These are phyloP conservation scores for Russula virescens DNA, from an alignment of 768 basidiomycete species.

Conservation along the genomic window DNA sequence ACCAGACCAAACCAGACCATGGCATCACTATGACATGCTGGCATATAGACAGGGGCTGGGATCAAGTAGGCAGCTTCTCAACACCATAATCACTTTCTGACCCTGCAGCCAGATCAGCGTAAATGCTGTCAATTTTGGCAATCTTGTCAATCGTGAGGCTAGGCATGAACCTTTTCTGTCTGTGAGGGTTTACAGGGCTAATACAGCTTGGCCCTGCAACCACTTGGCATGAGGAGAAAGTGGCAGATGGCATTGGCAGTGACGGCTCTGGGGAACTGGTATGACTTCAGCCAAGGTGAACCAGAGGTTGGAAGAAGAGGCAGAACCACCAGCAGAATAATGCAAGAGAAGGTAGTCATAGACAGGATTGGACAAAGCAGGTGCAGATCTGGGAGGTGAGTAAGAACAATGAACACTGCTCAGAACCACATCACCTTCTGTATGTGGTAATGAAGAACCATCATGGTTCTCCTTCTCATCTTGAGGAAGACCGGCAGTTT, in stretches of 20 bases:
- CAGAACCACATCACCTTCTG: neutral
- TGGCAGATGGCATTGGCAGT: constrained; percentile 13
- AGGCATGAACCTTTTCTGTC: constrained; percentile 21
- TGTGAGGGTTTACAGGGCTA: constrained; percentile 22
- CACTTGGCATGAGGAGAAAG: constrained; percentile 15
- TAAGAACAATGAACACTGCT: constrained; percentile 14
- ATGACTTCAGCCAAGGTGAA: constrained; percentile 22
- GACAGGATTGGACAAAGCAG: constrained; percentile 1
- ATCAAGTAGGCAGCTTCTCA: constrained; percentile 10
- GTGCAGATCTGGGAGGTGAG: constrained; percentile 20
- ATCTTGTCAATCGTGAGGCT: constrained; percentile 43
- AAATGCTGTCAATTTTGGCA: constrained; percentile 37
- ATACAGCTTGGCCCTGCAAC: constrained; percentile 20
- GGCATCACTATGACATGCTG: constrained; percentile 28
- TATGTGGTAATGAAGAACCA: neutral
- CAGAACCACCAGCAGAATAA: constrained; percentile 5
- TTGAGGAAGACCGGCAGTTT: constrained; percentile 3
- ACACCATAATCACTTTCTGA: constrained; percentile 41
- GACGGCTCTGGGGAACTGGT: constrained; percentile 23
- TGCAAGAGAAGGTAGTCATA: constrained; percentile 11
- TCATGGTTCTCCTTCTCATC: constrained; percentile 26
- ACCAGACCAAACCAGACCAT: no score
- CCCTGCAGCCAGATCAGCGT: constrained; percentile 27
- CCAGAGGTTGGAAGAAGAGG: constrained; percentile 15
- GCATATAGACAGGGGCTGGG: constrained; percentile 25